Evolutionary conservation across 495 filamentous ascomycete species (phyloP).

Genomic region (Mycothermus thermophilus): DNA sequence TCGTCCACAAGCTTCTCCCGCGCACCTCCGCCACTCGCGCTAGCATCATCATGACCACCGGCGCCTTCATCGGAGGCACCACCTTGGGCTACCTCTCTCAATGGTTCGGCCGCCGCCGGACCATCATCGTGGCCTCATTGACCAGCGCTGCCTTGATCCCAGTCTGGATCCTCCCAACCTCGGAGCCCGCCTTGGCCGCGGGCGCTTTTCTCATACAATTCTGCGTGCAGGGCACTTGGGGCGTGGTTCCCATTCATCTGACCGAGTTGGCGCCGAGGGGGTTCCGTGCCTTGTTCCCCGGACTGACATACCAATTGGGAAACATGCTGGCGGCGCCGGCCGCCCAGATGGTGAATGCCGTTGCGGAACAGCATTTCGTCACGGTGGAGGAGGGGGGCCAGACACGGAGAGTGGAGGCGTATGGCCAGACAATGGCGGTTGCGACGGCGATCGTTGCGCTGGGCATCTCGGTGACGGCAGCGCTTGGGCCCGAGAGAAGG

Average conservation of each 20-base stretch:
- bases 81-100: conserved; percentile 60
- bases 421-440: conserved; percentile 55
- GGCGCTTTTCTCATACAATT: conserved; percentile 67
- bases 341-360: conserved; percentile 56
- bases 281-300: conserved; percentile 57
- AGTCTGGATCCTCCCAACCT: conserved; percentile 54
- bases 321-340: conserved; percentile 65
- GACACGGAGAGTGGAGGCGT: conserved; percentile 51
- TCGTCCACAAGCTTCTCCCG: conserved; percentile 48
- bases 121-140: conserved; percentile 47
- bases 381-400: conserved; percentile 31
- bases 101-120: conserved; percentile 52
- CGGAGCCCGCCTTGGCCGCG: conserved; percentile 43
- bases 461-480: conserved; percentile 48
- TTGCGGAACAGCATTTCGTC: conserved; percentile 43
- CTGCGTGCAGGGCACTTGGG: conserved; percentile 66
- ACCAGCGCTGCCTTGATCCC: conserved; percentile 48
- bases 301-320: conserved; percentile 58
- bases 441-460: conserved; percentile 54
- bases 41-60: conserved; percentile 58
- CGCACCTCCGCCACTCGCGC: conserved; percentile 49
- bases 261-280: conserved; percentile 63
- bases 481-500: conserved; percentile 50
- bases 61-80: conserved; percentile 59
- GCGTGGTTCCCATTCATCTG: conserved; percentile 65